Conservation (phyloP, 2,329 filamentous ascomycete species). For the Fusarium chlamydosporum region DNA sequence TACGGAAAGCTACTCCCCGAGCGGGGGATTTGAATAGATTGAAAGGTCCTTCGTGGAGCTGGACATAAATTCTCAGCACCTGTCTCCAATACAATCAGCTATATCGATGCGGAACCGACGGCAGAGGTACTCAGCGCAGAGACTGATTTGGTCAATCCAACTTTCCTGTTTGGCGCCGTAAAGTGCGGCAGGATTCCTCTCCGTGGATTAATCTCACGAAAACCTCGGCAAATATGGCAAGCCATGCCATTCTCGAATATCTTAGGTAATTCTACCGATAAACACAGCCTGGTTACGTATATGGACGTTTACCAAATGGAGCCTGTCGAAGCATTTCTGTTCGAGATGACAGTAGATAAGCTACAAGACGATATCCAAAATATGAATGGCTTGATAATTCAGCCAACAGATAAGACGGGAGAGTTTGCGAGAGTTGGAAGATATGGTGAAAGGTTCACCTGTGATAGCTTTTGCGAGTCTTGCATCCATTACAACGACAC, state of each 20-base stretch:
- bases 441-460: background rate
- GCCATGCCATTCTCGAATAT: accelerated
- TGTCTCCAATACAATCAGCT: background rate
- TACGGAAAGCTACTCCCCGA: accelerated
- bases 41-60: background rate
- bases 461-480: background rate
- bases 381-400: background rate
- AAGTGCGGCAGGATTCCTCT: background rate
- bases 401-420: accelerated
- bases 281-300: too few relatives aligned
- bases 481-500: too few relatives aligned
- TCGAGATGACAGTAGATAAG: background rate
- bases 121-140: background rate
- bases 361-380: too few relatives aligned
- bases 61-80: background rate
- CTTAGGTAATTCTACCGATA: too few relatives aligned
- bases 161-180: background rate
- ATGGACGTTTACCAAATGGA: background rate
- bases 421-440: background rate
- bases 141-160: background rate
- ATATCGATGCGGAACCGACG: too few relatives aligned
- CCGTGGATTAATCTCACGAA: background rate
- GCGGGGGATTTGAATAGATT: background rate
- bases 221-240: background rate
- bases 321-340: background rate